These are phyloP conservation scores for Novymonas esmeraldas DNA, from an alignment of 208 protist species.

Conservation along the genomic window DNA sequence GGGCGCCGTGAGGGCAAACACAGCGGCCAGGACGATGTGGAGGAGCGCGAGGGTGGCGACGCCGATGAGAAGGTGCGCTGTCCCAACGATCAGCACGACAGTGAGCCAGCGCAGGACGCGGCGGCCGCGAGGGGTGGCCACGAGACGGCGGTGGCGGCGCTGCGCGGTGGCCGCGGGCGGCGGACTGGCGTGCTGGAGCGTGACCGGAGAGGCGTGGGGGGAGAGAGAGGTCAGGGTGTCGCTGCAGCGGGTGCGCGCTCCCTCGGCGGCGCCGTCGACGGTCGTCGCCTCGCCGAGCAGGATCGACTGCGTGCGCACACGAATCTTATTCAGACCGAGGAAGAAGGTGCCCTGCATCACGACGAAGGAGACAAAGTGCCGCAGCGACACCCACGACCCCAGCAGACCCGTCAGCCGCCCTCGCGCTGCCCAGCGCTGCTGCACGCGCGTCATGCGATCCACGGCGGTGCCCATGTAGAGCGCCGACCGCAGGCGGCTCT, in stretches of 20 bases:
- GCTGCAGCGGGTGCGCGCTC: not conserved
- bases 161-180: not conserved
- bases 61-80: conserved; percentile 49
- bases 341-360: conserved; percentile 54
- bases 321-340: conserved; percentile 66
- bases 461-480: conserved; percentile 40
- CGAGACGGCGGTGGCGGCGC: conserved; percentile 22
- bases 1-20: conserved; percentile 45
- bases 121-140: conserved; percentile 36
- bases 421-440: conserved; percentile 32
- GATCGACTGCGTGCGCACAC: conserved; percentile 3
- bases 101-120: conserved; percentile 43
- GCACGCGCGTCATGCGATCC: conserved; percentile 43
- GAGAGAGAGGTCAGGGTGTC: not conserved
- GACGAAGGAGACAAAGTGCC: conserved; percentile 53
- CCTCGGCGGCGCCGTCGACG: not conserved
- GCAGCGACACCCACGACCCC: conserved; percentile 43
- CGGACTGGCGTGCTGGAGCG: not conserved
- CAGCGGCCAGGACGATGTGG: conserved; percentile 40
- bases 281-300: not conserved
- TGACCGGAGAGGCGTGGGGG: not conserved
- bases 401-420: conserved; percentile 40
- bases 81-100: conserved; percentile 20
- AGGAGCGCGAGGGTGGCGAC: conserved; percentile 46
- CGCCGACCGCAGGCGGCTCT: conserved; percentile 35